Percentiles rank a stretch among this genome's conserved stretches.
Evolutionary conservation across 371 early-diverging fungal genomes (phyloP).

Genomic region (Dentiscutata heterogama): DNA sequence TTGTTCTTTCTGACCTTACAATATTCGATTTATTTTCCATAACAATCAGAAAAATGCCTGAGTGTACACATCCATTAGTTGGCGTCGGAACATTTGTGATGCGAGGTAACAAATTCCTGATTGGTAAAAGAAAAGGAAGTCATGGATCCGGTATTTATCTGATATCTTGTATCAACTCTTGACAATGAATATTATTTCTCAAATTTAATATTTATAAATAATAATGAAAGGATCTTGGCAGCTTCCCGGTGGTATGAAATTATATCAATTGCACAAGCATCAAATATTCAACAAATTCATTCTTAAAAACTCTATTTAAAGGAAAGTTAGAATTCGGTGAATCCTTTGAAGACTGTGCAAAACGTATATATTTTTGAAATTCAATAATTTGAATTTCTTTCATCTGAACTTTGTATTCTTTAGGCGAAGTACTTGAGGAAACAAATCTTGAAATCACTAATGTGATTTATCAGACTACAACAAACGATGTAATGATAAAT

Average conservation of each 20-base stretch:
- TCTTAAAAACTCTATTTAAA: neutral
- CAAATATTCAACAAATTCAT: neutral
- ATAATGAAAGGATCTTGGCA: conserved; percentile 26
- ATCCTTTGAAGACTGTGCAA: conserved; percentile 33
- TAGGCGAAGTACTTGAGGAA: conserved; percentile 35
- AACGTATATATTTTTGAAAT: neutral
- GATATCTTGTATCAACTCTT: neutral
- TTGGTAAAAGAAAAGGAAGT: conserved; percentile 33
- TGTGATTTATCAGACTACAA: conserved; percentile 12
- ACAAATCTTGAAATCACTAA: conserved; percentile 26
- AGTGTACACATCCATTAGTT: conserved; percentile 26
- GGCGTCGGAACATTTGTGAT: conserved; percentile 27
- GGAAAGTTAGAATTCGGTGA: conserved; percentile 38
- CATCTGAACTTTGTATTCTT: neutral
- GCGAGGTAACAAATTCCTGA: conserved; percentile 12
- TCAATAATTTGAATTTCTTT: neutral
- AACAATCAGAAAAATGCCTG: neutral
- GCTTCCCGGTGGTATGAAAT: conserved; percentile 36
- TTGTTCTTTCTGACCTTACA: too few species aligned
- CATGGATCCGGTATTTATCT: conserved; percentile 10
- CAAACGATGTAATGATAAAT: neutral
- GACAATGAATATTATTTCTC: neutral
- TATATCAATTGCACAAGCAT: neutral
- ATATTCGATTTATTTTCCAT: neutral
- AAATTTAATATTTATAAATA: neutral